These are phyloP conservation scores for Cornus suecica DNA, from an alignment of 148 eudicot genomes.

Conservation along the genomic window DNA sequence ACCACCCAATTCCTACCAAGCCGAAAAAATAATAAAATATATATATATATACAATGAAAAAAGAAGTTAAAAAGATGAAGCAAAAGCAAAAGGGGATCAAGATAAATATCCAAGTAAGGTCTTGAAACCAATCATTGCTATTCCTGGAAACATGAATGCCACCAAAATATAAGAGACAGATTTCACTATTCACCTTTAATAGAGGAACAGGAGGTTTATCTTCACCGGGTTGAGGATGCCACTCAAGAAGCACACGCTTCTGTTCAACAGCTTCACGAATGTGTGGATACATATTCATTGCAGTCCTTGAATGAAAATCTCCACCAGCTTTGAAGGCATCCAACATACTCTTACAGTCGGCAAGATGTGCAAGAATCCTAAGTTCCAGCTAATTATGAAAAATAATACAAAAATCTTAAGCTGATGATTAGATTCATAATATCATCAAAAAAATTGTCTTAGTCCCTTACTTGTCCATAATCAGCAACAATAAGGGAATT, in stretches of 20 bases:
- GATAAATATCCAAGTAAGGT: neutral
- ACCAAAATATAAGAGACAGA: neutral
- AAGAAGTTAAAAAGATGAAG: no score
- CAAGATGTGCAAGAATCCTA: conserved; percentile 97
- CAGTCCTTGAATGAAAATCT: conserved; percentile 98
- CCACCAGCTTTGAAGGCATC: conserved; percentile 96
- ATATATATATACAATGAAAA: no score
- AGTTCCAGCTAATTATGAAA: conserved; percentile 67
- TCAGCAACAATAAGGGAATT: conserved; percentile 96
- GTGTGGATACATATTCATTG: conserved; percentile 98
- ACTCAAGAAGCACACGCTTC: conserved; percentile 79
- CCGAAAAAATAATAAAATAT: no score
- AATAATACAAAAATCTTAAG: neutral
- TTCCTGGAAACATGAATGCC: no score
- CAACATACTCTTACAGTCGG: conserved; percentile 95
- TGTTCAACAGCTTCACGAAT: conserved; percentile 80
- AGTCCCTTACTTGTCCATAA: conserved; percentile 78
- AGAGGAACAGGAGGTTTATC: conserved; percentile 95
- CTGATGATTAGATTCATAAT: no score
- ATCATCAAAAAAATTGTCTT: neutral
- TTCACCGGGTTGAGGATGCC: conserved; percentile 92
- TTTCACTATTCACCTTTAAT: conserved; percentile 55
- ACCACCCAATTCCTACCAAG: neutral
- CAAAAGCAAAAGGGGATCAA: no score
- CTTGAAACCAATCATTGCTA: neutral